These are phyloP conservation scores for Cicer bijugum DNA, from an alignment of 306 rosid genomes.

Conservation along the genomic window DNA sequence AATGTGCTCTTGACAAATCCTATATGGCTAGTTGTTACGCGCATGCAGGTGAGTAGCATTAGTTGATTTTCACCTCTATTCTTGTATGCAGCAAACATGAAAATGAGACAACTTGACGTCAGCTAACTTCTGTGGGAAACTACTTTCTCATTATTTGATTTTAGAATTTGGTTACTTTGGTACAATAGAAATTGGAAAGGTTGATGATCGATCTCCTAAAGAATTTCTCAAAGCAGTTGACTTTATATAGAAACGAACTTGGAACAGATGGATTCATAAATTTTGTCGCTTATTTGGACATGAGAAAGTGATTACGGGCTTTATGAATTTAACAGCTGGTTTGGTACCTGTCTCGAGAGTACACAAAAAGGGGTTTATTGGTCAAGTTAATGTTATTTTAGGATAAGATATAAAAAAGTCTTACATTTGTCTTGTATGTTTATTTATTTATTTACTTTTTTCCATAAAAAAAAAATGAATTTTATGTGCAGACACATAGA, in stretches of 20 bases:
- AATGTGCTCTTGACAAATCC: slow-evolving; percentile 94
- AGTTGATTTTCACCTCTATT: slow-evolving; percentile 14
- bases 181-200: background rate
- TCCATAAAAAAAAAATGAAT: background rate
- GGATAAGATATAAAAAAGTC: background rate
- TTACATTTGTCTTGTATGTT: slow-evolving; percentile 24
- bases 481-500: slow-evolving; percentile 67
- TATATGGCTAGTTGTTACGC: slow-evolving; percentile 90
- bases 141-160: no score
- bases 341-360: no score
- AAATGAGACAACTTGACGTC: background rate
- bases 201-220: background rate
- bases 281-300: no score
- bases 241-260: no score
- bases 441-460: background rate
- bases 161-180: no score
- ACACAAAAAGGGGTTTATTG: no score
- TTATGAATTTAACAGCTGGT: no score
- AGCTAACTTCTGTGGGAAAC: background rate
- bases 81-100: background rate
- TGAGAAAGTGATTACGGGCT: no score
- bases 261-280: no score
- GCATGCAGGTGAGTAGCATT: slow-evolving; percentile 79
- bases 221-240: no score
- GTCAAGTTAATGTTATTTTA: no score